phyloP scores from a whole-genome alignment of 352 stramenopile genomes.

The Phytophthora fragariae region DNA sequence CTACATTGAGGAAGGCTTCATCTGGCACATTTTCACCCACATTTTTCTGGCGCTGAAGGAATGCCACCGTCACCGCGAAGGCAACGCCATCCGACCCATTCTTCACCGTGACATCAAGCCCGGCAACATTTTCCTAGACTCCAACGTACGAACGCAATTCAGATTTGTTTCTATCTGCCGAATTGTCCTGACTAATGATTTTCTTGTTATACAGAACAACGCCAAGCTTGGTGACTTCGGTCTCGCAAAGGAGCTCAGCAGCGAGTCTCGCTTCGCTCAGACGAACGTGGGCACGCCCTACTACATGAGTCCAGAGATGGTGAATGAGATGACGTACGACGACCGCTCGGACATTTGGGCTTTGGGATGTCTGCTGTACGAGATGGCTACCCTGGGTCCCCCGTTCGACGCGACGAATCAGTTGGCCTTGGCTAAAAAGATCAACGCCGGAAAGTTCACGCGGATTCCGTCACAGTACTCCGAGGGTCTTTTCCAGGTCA shows the following conservation, averaged over 20 bases:
- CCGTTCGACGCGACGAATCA: conserved; percentile 95
- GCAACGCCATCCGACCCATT: conserved; percentile 84
- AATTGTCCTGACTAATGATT: background rate
- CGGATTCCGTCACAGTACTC: conserved; percentile 93
- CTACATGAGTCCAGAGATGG: conserved; percentile 94
- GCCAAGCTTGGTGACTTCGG: conserved; percentile 94
- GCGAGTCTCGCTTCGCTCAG: conserved; percentile 90
- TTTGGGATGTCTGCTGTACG: conserved; percentile 91
- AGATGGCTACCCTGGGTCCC: conserved; percentile 89
- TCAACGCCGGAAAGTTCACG: conserved; percentile 93
- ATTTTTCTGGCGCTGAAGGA: conserved; percentile 92
- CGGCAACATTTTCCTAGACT: conserved; percentile 93
- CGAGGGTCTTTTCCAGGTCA: conserved; percentile 90
- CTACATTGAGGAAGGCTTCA: conserved; percentile 93
- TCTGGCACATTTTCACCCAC: conserved; percentile 95
- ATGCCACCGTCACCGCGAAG: conserved; percentile 89
- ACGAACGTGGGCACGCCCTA: conserved; percentile 94
- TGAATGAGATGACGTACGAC: conserved; percentile 94
- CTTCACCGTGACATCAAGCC: conserved; percentile 93
- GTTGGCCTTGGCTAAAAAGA: conserved; percentile 93
- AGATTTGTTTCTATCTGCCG: conserved; percentile 2
- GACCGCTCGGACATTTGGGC: conserved; percentile 94
- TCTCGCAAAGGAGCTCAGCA: conserved; percentile 91
- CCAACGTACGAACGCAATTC: conserved; percentile 61
- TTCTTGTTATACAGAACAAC: conserved; percentile 71